These are phyloP conservation scores for Thermomyces lanuginosus DNA, from an alignment of 2,329 filamentous ascomycete genomes.

Conservation along the genomic window DNA sequence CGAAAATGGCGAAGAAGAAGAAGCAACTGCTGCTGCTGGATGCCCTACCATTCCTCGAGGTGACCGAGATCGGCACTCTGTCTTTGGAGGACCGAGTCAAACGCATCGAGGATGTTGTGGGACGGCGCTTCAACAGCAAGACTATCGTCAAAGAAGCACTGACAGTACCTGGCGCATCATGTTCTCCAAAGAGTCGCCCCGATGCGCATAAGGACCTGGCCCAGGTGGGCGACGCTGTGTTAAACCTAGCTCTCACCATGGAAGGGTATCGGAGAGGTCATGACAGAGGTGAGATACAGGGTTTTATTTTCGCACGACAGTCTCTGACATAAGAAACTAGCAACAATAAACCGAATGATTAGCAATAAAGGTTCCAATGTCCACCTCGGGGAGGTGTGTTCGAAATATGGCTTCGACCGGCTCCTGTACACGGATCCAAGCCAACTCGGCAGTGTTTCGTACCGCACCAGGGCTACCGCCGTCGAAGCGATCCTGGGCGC, in stretches of 20 bases:
- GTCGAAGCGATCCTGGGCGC: slow-evolving; percentile 22
- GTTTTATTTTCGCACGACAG: not conserved
- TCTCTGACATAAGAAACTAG: not conserved
- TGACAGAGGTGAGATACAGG: slow-evolving; percentile 1
- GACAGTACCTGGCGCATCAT: too few relatives aligned
- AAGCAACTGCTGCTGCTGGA: too few relatives aligned
- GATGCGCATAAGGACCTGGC: slow-evolving; percentile 2
- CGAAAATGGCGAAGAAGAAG: too few relatives aligned
- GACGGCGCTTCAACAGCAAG: slow-evolving; percentile 1
- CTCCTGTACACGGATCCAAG: slow-evolving; percentile 7
- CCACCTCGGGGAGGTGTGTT: slow-evolving; percentile 7
- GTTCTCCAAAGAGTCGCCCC: too few relatives aligned
- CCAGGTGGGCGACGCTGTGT: slow-evolving; percentile 2
- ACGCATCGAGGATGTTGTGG: too few relatives aligned
- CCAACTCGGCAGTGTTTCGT: slow-evolving; percentile 8
- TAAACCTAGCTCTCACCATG: slow-evolving; percentile 1
- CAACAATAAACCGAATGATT: slow-evolving; percentile 2
- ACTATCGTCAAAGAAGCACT: not conserved
- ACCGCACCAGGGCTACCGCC: slow-evolving; percentile 13
- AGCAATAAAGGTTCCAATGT: slow-evolving; percentile 3
- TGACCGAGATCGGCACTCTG: too few relatives aligned
- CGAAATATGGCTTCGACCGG: slow-evolving; percentile 2
- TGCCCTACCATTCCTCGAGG: too few relatives aligned
- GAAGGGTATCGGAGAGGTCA: slow-evolving; percentile 1
- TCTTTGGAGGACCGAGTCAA: too few relatives aligned